Base-by-base conservation (phyloP, 768 basidiomycete genomes). In the Porphyrellus cyaneotinctus region DNA sequence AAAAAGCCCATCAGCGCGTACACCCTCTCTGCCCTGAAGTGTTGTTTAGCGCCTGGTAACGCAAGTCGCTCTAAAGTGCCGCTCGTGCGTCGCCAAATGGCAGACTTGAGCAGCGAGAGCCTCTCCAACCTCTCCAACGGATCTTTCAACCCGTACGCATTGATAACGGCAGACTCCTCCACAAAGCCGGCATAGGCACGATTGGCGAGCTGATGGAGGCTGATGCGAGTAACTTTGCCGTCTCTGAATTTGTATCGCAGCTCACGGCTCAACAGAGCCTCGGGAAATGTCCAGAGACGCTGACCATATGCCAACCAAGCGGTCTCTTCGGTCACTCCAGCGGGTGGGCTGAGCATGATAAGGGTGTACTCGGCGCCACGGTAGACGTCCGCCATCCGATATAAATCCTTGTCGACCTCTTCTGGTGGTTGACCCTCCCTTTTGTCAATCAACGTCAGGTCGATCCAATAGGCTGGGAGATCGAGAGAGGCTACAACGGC, bases 1-100 rank as follows among this genome's bases (percentile, higher is more conserved):
- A 68, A 65, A 39, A 68, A 64, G 4, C 58, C 58, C 66, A 63
- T 64, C 1, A 68, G 55, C 11, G 64, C 54, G 10, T 64, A 66
- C 30, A 68, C 64, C 23, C 51, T 66, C 23, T 64, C 65, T 36
- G 59, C 56, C 37, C 36, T 43, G 43, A 53, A 58, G 43, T 22
- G 9, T 5, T 23, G 14, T 23, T 31, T 1, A 28, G 45, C n/a
- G 2, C n/a, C 37, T 30, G 23, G 37, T 6, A 7, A 15, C 28
- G 7, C 32, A 15, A 53, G 39, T 13, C 2, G 24, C 22, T 49
- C 20, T 1, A 50, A 15, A 7, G 5, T 17, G 1, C 37, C 10
- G 17, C 58, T 63, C 32, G 15, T 60, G 33, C 64, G 50, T 24
- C 52, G 49, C 66, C 66, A 68, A 23, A 65, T 50, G 23, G 66